phyloP scores from a whole-genome alignment of 2,329 filamentous ascomycete genomes.

The Lomentospora prolificans region DNA sequence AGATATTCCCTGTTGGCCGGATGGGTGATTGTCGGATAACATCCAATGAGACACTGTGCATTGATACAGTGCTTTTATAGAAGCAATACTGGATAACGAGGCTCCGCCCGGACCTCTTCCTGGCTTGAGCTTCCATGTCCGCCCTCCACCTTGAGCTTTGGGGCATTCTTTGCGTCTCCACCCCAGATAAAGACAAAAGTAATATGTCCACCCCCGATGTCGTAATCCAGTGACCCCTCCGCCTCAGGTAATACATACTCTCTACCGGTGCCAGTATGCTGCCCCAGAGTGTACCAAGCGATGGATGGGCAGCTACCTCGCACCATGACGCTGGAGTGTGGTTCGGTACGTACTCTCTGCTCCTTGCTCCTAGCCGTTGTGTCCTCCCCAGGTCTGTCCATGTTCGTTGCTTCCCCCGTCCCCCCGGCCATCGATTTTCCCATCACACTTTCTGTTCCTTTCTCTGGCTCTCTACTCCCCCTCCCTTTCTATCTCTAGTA shows the following conservation, averaged over 20 bases:
- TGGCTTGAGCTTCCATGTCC: not conserved
- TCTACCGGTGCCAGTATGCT: too few relatives aligned
- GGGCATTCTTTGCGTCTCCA: not conserved
- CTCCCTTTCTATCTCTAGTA: not conserved
- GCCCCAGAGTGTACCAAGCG: not conserved
- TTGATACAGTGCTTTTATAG: not conserved
- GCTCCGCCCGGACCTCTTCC: not conserved
- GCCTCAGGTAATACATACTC: too few relatives aligned
- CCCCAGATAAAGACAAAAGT: not conserved
- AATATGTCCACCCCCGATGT: not conserved
- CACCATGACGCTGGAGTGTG: not conserved
- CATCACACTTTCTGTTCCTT: not conserved
- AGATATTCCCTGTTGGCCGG: not conserved
- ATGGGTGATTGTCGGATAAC: not conserved
- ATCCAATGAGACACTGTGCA: not conserved
- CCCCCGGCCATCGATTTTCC: constrained; percentile 2
- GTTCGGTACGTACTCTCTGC: not conserved
- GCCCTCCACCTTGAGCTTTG: not conserved
- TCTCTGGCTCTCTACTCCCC: not conserved
- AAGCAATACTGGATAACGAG: not conserved
- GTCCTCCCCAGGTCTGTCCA: not conserved
- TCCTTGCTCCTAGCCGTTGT: not conserved
- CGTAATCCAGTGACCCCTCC: not conserved
- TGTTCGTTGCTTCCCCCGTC: constrained; percentile 1
- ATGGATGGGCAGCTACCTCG: constrained; percentile 1